Percentiles rank a stretch among this genome's conserved stretches.
Evolutionary conservation across 2,329 filamentous ascomycete species (phyloP).

Genomic region (Aspergillus floridensis): DNA sequence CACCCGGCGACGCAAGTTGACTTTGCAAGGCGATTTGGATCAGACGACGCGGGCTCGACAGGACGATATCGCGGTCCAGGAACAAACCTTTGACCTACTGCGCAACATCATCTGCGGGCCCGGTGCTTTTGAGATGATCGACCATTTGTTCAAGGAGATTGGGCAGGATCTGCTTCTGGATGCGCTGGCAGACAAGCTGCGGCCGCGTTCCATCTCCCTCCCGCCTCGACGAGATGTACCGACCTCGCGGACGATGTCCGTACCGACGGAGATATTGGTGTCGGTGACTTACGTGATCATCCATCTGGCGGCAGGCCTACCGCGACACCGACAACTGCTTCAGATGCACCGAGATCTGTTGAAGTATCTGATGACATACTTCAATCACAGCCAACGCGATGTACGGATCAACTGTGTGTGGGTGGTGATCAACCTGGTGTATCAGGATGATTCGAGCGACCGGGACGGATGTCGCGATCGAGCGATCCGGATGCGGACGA

Average conservation of each 20-base stretch:
- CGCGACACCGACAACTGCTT: slow-evolving; percentile 73
- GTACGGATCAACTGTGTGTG: slow-evolving; percentile 79
- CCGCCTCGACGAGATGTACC: slow-evolving; percentile 33
- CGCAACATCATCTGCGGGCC: slow-evolving; percentile 78
- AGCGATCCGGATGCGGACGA: slow-evolving; percentile 63
- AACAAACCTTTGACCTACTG: slow-evolving; percentile 85
- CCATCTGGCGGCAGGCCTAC: slow-evolving; percentile 79
- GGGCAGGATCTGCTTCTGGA: slow-evolving; percentile 77
- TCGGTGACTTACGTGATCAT: slow-evolving; percentile 79
- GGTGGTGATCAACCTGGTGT: slow-evolving; percentile 81
- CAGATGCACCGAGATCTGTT: slow-evolving; percentile 75
- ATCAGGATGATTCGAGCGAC: slow-evolving; percentile 72
- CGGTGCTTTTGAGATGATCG: slow-evolving; percentile 69
- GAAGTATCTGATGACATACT: slow-evolving; percentile 68
- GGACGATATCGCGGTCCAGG: slow-evolving; percentile 82
- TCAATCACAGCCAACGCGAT: slow-evolving; percentile 67
- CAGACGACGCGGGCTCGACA: slow-evolving; percentile 65
- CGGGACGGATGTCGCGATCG: slow-evolving; percentile 63
- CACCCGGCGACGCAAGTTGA: slow-evolving; percentile 40
- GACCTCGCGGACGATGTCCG: slow-evolving; percentile 28
- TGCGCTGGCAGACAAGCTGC: slow-evolving; percentile 75
- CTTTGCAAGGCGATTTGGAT: slow-evolving; percentile 65
- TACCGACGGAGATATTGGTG: slow-evolving; percentile 65
- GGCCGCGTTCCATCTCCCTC: slow-evolving; percentile 45
- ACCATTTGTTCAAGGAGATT: slow-evolving; percentile 73